phyloP scores from a whole-genome alignment of 192 early-diverging fungal genomes.

The Entomortierella lignicola region DNA sequence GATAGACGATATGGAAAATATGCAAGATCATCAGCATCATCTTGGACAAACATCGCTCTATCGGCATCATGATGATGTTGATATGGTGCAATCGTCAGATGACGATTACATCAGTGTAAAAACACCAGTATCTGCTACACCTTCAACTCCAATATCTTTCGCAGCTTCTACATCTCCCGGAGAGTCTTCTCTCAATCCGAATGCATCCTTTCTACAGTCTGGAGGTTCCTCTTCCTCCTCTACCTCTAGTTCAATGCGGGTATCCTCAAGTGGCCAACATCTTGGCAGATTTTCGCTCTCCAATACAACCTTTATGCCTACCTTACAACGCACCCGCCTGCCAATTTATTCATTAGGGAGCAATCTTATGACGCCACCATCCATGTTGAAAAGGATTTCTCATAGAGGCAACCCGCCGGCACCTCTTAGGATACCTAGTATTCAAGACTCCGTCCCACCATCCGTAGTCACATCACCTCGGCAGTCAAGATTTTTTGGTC shows the following conservation, averaged over 20 bases:
- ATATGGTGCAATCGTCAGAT: background rate
- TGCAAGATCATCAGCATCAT: background rate
- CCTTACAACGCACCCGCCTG: slow-evolving; percentile 28
- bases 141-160: slow-evolving; percentile 10
- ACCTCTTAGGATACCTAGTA: slow-evolving; percentile 26
- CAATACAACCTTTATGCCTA: slow-evolving; percentile 30
- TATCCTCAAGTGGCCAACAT: slow-evolving; percentile 15
- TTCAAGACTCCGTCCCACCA: slow-evolving; percentile 1
- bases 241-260: background rate
- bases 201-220: slow-evolving; percentile 1
- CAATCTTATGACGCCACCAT: slow-evolving; percentile 40
- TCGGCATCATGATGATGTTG: slow-evolving; percentile 4
- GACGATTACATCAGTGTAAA: slow-evolving; percentile 3
- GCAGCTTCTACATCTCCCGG: slow-evolving; percentile 8
- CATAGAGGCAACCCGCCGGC: slow-evolving; percentile 24
- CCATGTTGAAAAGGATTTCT: slow-evolving; percentile 41
- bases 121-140: slow-evolving; percentile 7
- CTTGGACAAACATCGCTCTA: background rate
- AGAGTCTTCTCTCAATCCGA: slow-evolving; percentile 2
- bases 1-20: background rate
- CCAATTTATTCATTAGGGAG: slow-evolving; percentile 33
- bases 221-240: slow-evolving; percentile 1
- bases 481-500: slow-evolving; percentile 31
- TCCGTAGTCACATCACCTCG: slow-evolving; percentile 6
- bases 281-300: slow-evolving; percentile 39